Evolutionary conservation across 345 rosid species (phyloP).

Genomic region (Dipteronia dyeriana): DNA sequence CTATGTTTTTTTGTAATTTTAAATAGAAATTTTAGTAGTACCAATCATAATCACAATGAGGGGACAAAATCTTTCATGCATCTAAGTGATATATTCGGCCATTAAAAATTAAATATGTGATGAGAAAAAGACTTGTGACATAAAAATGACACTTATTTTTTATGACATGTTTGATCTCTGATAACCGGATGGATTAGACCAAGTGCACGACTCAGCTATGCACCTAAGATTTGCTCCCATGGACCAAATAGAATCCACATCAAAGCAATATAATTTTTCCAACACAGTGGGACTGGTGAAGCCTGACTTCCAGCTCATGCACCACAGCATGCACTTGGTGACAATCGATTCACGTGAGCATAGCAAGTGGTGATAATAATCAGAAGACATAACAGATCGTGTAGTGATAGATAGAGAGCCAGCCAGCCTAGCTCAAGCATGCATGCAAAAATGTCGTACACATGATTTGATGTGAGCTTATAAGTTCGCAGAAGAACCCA

Average conservation of each 20-base stretch:
- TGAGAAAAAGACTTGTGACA: too few species aligned
- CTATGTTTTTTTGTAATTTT: background rate
- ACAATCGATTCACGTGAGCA: conserved; percentile 21
- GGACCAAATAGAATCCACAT: background rate
- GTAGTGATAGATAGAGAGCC: background rate
- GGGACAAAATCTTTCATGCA: too few species aligned
- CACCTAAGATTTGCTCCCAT: too few species aligned
- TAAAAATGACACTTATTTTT: too few species aligned
- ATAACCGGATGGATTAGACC: too few species aligned
- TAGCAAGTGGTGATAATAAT: background rate
- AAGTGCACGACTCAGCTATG: too few species aligned
- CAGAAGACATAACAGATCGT: conserved; percentile 1
- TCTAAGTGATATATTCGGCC: accelerated
- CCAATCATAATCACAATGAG: background rate
- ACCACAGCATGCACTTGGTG: conserved; percentile 15
- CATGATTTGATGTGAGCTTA: conserved; percentile 19
- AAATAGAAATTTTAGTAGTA: conserved; percentile 4
- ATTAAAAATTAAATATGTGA: too few species aligned
- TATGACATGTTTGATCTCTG: too few species aligned
- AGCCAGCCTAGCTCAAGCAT: conserved; percentile 17
- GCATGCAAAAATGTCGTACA: conserved; percentile 30
- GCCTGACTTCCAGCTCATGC: conserved; percentile 28
- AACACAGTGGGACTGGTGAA: conserved; percentile 16
- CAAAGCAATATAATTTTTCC: background rate
- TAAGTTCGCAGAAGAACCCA: background rate